Conservation (phyloP, 2,329 filamentous ascomycete species). For the Fusarium denticulatum region DNA sequence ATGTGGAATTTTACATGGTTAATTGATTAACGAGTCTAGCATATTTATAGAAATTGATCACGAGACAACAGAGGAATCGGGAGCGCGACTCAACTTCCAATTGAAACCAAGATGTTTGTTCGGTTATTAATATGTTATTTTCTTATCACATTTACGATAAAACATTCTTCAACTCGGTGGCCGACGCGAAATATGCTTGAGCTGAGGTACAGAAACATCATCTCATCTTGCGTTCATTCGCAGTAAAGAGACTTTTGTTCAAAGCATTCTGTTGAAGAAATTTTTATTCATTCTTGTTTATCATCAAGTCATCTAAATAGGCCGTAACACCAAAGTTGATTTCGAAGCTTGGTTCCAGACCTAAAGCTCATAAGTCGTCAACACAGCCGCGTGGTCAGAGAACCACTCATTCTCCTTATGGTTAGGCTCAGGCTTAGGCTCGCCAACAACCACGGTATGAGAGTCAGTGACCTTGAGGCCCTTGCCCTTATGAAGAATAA, state of each 20-base stretch:
- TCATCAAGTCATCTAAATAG: constrained; percentile 11
- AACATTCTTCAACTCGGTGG: background rate
- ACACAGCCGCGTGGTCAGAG: constrained; percentile 52
- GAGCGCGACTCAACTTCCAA: too few species aligned
- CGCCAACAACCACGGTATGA: constrained; percentile 46
- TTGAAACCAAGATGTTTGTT: accelerated
- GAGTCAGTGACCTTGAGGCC: constrained; percentile 46
- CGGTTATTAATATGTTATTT: background rate
- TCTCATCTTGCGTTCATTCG: background rate
- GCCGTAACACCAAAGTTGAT: background rate
- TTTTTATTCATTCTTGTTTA: background rate
- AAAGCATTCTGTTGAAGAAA: background rate
- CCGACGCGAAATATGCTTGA: accelerated
- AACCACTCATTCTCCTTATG: constrained; percentile 54
- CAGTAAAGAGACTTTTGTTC: accelerated
- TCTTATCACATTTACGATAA: accelerated
- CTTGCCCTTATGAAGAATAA: constrained; percentile 53
- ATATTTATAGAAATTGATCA: background rate
- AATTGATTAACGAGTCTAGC: background rate
- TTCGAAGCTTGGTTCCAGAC: background rate
- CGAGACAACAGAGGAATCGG: background rate
- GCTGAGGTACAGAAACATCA: background rate
- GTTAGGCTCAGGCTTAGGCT: constrained; percentile 48
- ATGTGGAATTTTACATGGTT: background rate
- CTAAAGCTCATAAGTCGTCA: constrained; percentile 44